Evolutionary conservation across 768 basidiomycete genomes (phyloP), one percentile per base, ranked within the genome.

Genomic region (Cyclocybe cylindracea): DNA sequence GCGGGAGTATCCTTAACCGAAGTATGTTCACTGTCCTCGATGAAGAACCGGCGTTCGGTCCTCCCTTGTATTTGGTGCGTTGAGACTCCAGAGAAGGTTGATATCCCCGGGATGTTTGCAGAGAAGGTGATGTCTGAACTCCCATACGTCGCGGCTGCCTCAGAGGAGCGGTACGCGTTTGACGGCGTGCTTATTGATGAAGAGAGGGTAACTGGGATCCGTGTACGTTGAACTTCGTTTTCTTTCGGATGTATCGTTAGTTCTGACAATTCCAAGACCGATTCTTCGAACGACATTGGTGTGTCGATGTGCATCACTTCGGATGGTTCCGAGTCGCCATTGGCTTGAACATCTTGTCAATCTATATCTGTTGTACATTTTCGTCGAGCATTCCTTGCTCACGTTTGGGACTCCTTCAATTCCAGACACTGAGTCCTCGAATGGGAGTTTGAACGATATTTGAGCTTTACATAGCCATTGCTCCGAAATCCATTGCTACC

Each of bases 121-220:
- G 61, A 61, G 38, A 24, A 32, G 1, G 61, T 69, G 0, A 39
- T 44, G 32, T 59, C 60, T n/a, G 35, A 48, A 2, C 38, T 74
- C 35, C 63, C 63, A 11, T 72, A 63, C 46, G 61, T 64, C 2
- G 54, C 50, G 7, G 44, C 57, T 6, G 41, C 29, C 1, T 33
- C 42, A n/a, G 7, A 14, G 19, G 35, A 39, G 10, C 44, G 18
- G 7, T 54, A 51, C 18, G n/a, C 38, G 1, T 73, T 61, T 53
- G 55, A 66, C 39, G 69, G 70, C 3, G 58, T 73, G 24, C 49
- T 75, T 44, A 62, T 75, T 61, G 74, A 74, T 34, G 72, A 75
- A 51, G 68, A 73, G 44, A 62, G 71, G 56, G 53, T 75, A n/a
- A 45, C 74, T 37, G 70, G 70, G 5, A 52, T 71, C 33, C 48